Base-by-base conservation (phyloP, 768 basidiomycete species). In the Xanthoconium purpureum region DNA sequence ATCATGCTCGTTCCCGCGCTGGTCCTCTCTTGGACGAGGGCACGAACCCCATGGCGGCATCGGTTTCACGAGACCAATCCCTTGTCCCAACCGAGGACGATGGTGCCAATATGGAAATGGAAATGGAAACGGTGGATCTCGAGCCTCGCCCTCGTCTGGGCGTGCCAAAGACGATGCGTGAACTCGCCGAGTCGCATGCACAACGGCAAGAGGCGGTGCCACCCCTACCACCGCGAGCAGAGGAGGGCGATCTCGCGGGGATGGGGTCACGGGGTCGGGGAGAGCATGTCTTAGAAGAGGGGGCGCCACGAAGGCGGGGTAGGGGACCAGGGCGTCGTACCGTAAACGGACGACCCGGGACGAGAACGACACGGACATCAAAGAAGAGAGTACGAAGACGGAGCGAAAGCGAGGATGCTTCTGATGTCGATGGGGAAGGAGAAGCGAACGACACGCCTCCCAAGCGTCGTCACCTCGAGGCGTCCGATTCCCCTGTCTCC, bases 161-260 rank as follows among this genome's bases (percentile, higher is more conserved):
- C 14, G 67, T 59, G 13, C 81, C 84, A 14, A 87, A 80, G 70
- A 83, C 85, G 17, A 84, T 89, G 85, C 75, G 76, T 32, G 79
- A 88, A 60, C 74, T 89, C 57, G 85, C 84, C 12, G 83, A 84
- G 50, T 52, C 36, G 37, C 50, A 69, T 47, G 61, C 60, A 12
- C 50, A 18, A 33, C 51, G 5, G 39, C 37, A 52, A 24, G 55
- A 48, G 36, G 45, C 1, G n/a, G 54, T 8, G 18, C 40, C 47
- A 56, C 40, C 46, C 24, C 4, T 24, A 59, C 66, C 32, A 55
- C 66, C 11, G 61, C 47, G 20, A 52, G 59, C 51, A 20, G 42
- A 32, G 28, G 49, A 47, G 32, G 44, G 3, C 5, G 61, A 55
- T 51, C 58, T 33, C 2, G 36, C 13, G 9, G 33, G 39, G 28